phyloP scores from a whole-genome alignment of 192 early-diverging fungal species.

The Entomortierella chlamydospora region DNA sequence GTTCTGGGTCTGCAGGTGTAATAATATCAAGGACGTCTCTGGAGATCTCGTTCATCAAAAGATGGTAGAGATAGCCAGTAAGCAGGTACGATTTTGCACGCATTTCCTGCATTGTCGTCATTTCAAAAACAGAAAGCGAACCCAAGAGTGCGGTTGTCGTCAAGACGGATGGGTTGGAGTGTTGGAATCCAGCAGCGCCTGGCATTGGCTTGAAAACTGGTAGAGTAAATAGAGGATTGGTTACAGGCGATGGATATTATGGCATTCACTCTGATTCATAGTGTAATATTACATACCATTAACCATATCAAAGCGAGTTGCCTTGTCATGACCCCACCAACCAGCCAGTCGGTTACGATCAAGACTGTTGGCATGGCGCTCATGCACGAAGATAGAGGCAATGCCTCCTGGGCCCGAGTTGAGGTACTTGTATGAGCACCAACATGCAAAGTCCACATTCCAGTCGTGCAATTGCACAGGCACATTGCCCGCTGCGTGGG shows the following conservation, averaged over 20 bases:
- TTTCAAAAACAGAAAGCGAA: slow-evolving; percentile 82
- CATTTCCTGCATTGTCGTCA: slow-evolving; percentile 76
- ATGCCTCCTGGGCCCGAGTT: slow-evolving; percentile 98
- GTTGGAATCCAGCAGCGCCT: slow-evolving; percentile 86
- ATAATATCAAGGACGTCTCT: slow-evolving; percentile 67
- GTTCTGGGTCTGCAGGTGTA: slow-evolving; percentile 78
- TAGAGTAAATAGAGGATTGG: neutral
- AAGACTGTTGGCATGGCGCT: slow-evolving; percentile 73
- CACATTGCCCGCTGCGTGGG: slow-evolving; percentile 96
- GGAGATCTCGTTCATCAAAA: slow-evolving; percentile 64
- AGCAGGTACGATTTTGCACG: slow-evolving; percentile 81
- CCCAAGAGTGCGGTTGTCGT: slow-evolving; percentile 78
- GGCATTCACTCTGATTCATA: neutral
- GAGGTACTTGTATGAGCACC: slow-evolving; percentile 99
- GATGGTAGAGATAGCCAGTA: slow-evolving; percentile 86
- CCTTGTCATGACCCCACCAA: slow-evolving; percentile 94
- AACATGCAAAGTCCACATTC: slow-evolving; percentile 97
- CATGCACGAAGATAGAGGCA: slow-evolving; percentile 91
- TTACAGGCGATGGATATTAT: neutral
- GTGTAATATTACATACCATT: slow-evolving; percentile 56
- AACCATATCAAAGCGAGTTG: slow-evolving; percentile 89
- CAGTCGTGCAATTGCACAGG: slow-evolving; percentile 91
- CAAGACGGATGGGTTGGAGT: slow-evolving; percentile 91
- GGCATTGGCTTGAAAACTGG: slow-evolving; percentile 77
- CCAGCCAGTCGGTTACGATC: slow-evolving; percentile 76